Evolutionary conservation across 441 rosid genomes (phyloP).

Genomic region (Eutrema salsugineum): DNA sequence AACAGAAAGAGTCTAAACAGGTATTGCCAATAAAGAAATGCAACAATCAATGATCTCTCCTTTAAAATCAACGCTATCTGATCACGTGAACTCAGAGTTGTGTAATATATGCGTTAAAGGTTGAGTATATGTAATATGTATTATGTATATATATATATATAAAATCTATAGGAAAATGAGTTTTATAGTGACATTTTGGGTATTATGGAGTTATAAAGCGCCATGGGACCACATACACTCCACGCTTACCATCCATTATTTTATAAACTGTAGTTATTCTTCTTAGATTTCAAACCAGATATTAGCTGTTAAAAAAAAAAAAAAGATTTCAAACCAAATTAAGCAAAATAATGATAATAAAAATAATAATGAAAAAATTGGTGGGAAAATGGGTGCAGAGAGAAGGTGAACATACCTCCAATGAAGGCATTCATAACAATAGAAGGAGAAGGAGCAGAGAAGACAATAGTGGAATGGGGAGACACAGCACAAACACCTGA

Average conservation of each 20-base stretch:
- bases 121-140: not conserved
- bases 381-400: conserved; percentile 47
- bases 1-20: conserved; percentile 11
- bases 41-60: conserved; percentile 2
- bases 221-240: conserved; percentile 14
- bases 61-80: conserved; percentile 9
- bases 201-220: not conserved
- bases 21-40: not conserved
- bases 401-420: conserved; percentile 82
- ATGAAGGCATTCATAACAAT: conserved; percentile 83
- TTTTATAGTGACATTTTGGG: not conserved
- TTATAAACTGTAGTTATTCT: not conserved
- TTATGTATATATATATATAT: not conserved
- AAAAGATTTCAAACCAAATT: no score
- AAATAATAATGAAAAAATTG: not conserved
- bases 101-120: not conserved
- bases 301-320: no score
- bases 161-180: not conserved
- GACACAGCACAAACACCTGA: conserved; percentile 94
- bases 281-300: not conserved
- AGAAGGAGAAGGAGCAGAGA: conserved; percentile 92
- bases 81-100: conserved; percentile 18
- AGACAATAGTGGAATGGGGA: conserved; percentile 89
- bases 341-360: not conserved
- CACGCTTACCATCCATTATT: not conserved